Evolutionary conservation across 2,329 filamentous ascomycete species (phyloP).

Genomic region (Fusarium tricinctum): DNA sequence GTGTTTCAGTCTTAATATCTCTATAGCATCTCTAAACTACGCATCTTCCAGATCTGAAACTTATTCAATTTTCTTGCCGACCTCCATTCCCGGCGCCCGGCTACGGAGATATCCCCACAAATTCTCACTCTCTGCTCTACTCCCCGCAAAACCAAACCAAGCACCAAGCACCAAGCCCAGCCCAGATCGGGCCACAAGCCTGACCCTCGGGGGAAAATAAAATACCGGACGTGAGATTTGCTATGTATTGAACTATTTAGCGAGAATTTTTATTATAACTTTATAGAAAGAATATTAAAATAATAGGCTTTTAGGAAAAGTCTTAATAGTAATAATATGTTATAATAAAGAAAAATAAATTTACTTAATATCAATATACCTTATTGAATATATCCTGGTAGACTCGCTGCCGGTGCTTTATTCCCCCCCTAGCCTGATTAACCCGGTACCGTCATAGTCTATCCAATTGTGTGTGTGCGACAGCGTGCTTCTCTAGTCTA

Average conservation of each 20-base stretch:
- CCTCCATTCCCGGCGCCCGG: conserved; percentile 40
- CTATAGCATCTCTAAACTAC: neutral
- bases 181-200: conserved; percentile 33
- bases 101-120: conserved; percentile 41
- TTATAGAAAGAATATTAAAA: too few species aligned
- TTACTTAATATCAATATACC: too few species aligned
- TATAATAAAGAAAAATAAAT: too few species aligned
- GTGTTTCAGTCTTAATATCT: neutral
- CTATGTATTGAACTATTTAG: too few species aligned
- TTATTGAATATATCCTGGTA: too few species aligned
- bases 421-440: conserved; percentile 10
- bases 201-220: too few species aligned
- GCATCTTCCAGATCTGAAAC: neutral
- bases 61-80: conserved; percentile 27
- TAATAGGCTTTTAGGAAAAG: too few species aligned
- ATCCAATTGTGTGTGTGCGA: neutral
- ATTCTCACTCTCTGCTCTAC: conserved; percentile 28
- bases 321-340: too few species aligned
- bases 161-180: conserved; percentile 4
- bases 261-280: too few species aligned
- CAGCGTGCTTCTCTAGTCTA: neutral
- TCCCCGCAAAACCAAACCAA: conserved; percentile 38
- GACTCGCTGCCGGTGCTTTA: too few species aligned
- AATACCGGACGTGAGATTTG: too few species aligned
- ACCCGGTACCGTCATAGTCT: conserved; percentile 11